Evolutionary conservation across 208 protist species (phyloP).

Genomic region (Entamoeba histolytica): DNA sequence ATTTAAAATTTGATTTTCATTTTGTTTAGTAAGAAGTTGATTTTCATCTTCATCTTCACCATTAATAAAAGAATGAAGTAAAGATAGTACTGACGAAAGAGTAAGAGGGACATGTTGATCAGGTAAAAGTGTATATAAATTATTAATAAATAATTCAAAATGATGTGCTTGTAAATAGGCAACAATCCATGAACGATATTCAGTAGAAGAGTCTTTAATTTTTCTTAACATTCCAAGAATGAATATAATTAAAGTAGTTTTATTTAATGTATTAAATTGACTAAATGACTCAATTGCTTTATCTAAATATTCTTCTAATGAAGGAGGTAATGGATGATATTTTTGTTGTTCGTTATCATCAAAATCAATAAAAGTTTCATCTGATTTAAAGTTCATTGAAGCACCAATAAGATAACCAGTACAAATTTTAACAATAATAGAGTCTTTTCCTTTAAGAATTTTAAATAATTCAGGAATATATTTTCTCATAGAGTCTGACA

Average conservation of each 20-base stretch:
- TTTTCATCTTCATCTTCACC: background rate
- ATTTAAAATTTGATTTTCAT: background rate
- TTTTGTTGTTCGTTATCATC: background rate
- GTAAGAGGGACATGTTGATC: background rate
- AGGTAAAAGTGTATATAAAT: background rate
- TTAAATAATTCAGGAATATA: background rate
- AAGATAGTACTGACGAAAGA: background rate
- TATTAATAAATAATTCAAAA: background rate
- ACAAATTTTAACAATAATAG: background rate
- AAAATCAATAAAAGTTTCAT: background rate
- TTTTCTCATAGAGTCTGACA: background rate
- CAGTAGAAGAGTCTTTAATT: background rate
- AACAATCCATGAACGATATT: background rate
- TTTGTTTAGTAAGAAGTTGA: background rate
- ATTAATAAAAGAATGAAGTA: background rate
- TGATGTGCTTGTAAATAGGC: background rate
- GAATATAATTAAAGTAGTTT: background rate
- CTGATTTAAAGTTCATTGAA: background rate
- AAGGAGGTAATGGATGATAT: background rate
- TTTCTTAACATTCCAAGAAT: background rate
- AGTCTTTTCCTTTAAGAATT: background rate
- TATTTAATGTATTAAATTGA: background rate
- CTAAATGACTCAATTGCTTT: background rate
- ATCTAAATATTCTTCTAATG: background rate
- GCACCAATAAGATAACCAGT: background rate